phyloP scores from a whole-genome alignment of 2,329 filamentous ascomycete genomes.

The Penicillium sp. region DNA sequence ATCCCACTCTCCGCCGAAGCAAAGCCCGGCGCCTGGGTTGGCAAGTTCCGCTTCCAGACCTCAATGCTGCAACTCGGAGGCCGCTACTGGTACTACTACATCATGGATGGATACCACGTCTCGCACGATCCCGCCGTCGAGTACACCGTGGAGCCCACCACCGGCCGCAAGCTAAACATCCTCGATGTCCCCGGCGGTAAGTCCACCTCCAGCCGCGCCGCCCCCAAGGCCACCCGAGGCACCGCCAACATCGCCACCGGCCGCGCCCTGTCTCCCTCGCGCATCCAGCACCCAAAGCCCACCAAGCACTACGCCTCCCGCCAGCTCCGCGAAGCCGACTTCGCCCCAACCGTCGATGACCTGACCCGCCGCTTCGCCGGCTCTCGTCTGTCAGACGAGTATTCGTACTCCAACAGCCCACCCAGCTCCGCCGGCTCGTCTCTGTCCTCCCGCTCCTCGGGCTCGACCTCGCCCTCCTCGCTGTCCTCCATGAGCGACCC shows the following conservation, averaged over 20 bases:
- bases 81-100: slow-evolving; percentile 99
- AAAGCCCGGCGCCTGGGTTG: slow-evolving; percentile 91
- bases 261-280: slow-evolving; percentile 79
- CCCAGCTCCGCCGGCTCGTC: slow-evolving; percentile 65
- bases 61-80: slow-evolving; percentile 80
- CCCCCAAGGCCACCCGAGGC: slow-evolving; percentile 38
- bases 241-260: slow-evolving; percentile 74
- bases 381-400: slow-evolving; percentile 68
- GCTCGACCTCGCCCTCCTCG: slow-evolving; percentile 54
- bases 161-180: slow-evolving; percentile 94
- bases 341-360: slow-evolving; percentile 74
- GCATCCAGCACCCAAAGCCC: slow-evolving; percentile 89
- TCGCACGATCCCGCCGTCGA: slow-evolving; percentile 91
- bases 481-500: slow-evolving; percentile 66
- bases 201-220: slow-evolving; percentile 43
- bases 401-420: slow-evolving; percentile 71
- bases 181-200: slow-evolving; percentile 76
- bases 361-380: slow-evolving; percentile 74
- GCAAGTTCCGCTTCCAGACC: slow-evolving; percentile 93
- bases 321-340: slow-evolving; percentile 80
- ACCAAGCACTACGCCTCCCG: slow-evolving; percentile 83
- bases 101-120: slow-evolving; percentile 98
- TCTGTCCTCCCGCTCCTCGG: slow-evolving; percentile 70
- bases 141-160: slow-evolving; percentile 91
- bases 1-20: slow-evolving; percentile 89